Evolutionary conservation across 192 early-diverging fungal species (phyloP).

Genomic region (Powellomyces hirtus): DNA sequence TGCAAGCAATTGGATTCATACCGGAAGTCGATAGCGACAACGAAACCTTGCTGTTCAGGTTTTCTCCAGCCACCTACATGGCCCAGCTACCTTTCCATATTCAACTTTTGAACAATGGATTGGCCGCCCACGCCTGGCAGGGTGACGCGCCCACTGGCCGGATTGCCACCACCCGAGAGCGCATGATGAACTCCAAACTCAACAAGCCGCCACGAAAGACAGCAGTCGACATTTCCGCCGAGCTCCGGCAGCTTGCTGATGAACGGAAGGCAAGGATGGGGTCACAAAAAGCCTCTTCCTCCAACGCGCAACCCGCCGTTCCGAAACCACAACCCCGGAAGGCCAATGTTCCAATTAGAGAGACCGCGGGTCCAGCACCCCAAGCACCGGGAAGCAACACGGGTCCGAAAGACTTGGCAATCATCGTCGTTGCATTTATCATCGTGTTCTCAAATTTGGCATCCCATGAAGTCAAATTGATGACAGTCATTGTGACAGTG

Average conservation of each 20-base stretch:
- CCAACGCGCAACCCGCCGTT: no score
- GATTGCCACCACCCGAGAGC: not conserved
- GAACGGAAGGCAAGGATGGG: not conserved
- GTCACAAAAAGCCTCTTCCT: no score
- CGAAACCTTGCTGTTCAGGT: not conserved
- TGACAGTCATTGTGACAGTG: not conserved
- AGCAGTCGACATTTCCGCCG: not conserved
- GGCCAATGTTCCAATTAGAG: no score
- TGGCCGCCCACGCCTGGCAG: not conserved
- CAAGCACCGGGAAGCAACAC: not conserved
- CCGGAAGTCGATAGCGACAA: not conserved
- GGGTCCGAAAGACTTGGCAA: not conserved
- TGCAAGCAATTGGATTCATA: not conserved
- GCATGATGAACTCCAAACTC: not conserved
- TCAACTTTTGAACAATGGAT: not conserved
- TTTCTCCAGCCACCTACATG: not conserved
- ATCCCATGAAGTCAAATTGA: not conserved
- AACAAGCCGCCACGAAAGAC: not conserved
- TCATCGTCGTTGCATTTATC: not conserved
- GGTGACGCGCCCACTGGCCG: not conserved
- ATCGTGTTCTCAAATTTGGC: not conserved
- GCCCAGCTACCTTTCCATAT: not conserved
- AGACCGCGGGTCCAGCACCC: not conserved
- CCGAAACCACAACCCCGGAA: no score
- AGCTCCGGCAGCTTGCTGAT: not conserved